Evolutionary conservation across 176 grass and related monocot genomes (phyloP), one percentile per base, ranked within the genome.

Genomic region (Cenchrus fungigraminus): DNA sequence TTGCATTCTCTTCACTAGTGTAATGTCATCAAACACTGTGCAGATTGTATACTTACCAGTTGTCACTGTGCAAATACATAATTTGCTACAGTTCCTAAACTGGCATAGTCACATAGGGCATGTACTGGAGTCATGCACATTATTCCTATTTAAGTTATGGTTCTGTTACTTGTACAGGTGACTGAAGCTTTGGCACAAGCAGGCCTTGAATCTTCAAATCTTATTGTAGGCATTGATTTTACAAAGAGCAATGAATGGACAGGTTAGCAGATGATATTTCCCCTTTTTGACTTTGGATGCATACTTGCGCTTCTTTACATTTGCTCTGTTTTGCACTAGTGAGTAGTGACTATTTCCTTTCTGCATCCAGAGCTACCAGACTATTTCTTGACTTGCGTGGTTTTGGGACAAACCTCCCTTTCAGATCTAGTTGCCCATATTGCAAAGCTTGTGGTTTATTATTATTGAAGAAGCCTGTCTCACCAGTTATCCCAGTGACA

Each of bases 191-290:
- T 97, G 77, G 82, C 91, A 51, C 87, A 97, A 43, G 94, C 94
- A 42, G 94, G 94, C 20, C 94, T 97, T 83, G 94, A 97, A 92
- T 97, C 94, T 73, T 97, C 94, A 59, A 97, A 97, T 83, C 89
- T 97, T 69, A 97, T 97, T 76, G 94, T 97, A 80, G 94, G 94
- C 37, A 94, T 97, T 64, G 94, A 97, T 87, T 97, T 97, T 74
- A 97, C 94, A 54, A 97, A 97, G 70, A 97, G 94, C 88, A 97
- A 97, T 6, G 94, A 97, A 88, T 97, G 94, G 94, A 97, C 94
- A 92, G 94, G 94, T 97, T 84, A 83, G 51, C 67, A 86, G 80
- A 42, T 54, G 59, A 78, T n/a, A 59, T 87, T 68, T 62, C 73
- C 50, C 47, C n/a, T 1, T 81, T 79, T 85, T 85, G 8, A 65